Percentiles rank a stretch among this genome's conserved stretches.
These are phyloP conservation scores for Cyathus striatus DNA, from an alignment of 768 basidiomycete genomes.

Conservation along the genomic window DNA sequence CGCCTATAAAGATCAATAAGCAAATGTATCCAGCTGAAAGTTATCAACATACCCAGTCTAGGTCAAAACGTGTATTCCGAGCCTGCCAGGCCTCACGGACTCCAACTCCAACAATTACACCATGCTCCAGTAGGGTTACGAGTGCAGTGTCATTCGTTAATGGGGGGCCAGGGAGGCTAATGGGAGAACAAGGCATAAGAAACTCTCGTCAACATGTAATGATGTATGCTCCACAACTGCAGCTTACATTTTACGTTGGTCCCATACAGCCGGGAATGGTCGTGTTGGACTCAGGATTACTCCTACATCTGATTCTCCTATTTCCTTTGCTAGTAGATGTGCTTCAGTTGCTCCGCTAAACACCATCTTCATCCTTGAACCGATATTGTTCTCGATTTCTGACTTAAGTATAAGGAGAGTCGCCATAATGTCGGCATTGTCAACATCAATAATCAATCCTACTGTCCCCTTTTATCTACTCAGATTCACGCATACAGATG, in stretches of 20 bases:
- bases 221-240: background rate
- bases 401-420: conserved; percentile 66
- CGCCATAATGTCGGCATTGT: conserved; percentile 81
- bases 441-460: conserved; percentile 68
- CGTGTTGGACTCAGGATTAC: conserved; percentile 50
- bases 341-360: conserved; percentile 66
- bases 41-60: conserved; percentile 62
- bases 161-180: conserved; percentile 67
- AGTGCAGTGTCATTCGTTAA: conserved; percentile 52
- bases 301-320: conserved; percentile 45
- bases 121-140: conserved; percentile 54
- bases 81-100: conserved; percentile 62
- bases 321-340: conserved; percentile 63
- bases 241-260: conserved; percentile 57
- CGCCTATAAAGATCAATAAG: conserved; percentile 10
- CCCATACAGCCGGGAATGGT: conserved; percentile 73
- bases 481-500: no score
- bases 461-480: conserved; percentile 66
- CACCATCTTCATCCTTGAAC: conserved; percentile 45
- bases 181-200: background rate
- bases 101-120: conserved; percentile 71
- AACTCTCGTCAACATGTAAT: conserved; percentile 1
- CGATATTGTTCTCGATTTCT: conserved; percentile 47
- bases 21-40: background rate
- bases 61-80: conserved; percentile 74